Percentiles rank a stretch among this genome's conserved stretches.
phyloP scores from a whole-genome alignment of 1,284 basidiomycete species.

The Cryptococcus maquisensis region DNA sequence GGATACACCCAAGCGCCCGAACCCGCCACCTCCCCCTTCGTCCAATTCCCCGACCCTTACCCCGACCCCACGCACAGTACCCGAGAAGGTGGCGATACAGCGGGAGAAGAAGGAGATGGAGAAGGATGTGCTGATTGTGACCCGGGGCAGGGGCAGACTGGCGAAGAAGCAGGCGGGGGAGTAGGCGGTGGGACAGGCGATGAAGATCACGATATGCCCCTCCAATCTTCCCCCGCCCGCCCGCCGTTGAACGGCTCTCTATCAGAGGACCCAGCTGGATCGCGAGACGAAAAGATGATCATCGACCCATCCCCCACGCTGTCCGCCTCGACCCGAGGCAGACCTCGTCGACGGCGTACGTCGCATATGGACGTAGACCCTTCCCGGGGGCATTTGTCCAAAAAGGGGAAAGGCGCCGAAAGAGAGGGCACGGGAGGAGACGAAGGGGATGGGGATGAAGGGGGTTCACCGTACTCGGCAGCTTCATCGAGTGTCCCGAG shows the following conservation, averaged over 20 bases:
- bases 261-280: not conserved
- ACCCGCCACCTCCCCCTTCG: slow-evolving; percentile 37
- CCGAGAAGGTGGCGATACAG: not conserved
- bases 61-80: slow-evolving; percentile 2
- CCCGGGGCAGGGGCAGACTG: too few relatives aligned
- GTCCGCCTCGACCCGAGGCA: not conserved
- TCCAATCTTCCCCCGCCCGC: slow-evolving; percentile 1
- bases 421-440: too few relatives aligned
- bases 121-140: not conserved
- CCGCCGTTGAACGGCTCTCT: not conserved
- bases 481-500: not conserved
- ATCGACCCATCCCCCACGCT: slow-evolving; percentile 8
- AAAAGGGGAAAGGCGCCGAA: not conserved
- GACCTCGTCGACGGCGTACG: not conserved
- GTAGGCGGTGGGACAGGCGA: not conserved
- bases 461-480: not conserved
- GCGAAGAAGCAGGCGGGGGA: slow-evolving; percentile 1
- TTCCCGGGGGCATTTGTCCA: not conserved
- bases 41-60: slow-evolving; percentile 32
- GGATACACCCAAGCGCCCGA: slow-evolving; percentile 39
- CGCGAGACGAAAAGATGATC: slow-evolving; percentile 8
- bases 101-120: slow-evolving; percentile 12
- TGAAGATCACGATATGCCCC: not conserved
- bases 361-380: not conserved
- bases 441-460: not conserved